These are phyloP conservation scores for Elsinoe fawcettii DNA, from an alignment of 2,329 filamentous ascomycete genomes.

Conservation along the genomic window DNA sequence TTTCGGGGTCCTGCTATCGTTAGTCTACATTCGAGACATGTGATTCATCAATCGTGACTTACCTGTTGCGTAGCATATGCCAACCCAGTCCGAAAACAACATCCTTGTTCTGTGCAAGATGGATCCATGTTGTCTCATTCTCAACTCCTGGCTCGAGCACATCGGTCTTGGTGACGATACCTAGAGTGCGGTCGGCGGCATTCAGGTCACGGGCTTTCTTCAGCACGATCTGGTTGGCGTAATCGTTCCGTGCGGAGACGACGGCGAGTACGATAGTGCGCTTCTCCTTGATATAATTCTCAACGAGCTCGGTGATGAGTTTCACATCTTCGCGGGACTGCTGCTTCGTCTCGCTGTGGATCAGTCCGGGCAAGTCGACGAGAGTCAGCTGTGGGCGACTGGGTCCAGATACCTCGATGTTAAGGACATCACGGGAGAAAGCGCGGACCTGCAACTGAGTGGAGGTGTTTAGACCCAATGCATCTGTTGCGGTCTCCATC, in stretches of 20 bases:
- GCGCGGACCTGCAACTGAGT: constrained; percentile 16
- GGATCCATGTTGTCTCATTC: constrained; percentile 36
- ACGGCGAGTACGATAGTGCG: constrained; percentile 46
- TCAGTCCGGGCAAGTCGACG: constrained; percentile 34
- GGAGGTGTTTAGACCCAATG: constrained; percentile 40
- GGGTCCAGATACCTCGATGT: constrained; percentile 42
- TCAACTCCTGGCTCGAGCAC: constrained; percentile 32
- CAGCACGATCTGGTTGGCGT: constrained; percentile 52
- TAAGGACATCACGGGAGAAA: constrained; percentile 43
- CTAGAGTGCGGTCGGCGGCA: constrained; percentile 47
- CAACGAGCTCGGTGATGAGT: constrained; percentile 31
- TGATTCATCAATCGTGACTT: too few relatives aligned
- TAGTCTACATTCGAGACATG: too few relatives aligned
- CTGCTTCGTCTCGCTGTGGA: constrained; percentile 27
- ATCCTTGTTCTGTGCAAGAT: constrained; percentile 34
- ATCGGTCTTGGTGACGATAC: constrained; percentile 54
- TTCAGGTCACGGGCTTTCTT: constrained; percentile 34
- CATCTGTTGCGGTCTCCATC: constrained; percentile 45
- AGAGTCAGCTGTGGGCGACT: constrained; percentile 31
- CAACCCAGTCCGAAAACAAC: constrained; percentile 41
- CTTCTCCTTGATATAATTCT: constrained; percentile 49
- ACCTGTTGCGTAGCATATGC: constrained; percentile 48
- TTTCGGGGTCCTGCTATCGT: constrained; percentile 17
- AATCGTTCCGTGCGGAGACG: constrained; percentile 37
- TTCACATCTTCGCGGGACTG: constrained; percentile 30